phyloP scores from a whole-genome alignment of 352 stramenopile species.

The Globisporangium orthogonon region DNA sequence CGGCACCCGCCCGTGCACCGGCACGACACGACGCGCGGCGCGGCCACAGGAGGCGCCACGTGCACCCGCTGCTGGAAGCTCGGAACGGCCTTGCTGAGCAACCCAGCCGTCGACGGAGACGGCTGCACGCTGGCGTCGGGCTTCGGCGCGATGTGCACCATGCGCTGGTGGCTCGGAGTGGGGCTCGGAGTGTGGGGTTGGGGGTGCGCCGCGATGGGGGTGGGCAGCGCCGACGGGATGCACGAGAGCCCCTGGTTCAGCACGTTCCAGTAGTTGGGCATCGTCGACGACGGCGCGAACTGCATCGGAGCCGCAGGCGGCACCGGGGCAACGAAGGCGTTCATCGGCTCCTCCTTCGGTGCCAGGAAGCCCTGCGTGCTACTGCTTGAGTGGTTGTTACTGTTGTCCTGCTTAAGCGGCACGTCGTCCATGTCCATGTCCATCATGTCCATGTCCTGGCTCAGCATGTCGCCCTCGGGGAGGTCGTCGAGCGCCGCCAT shows the following conservation, averaged over 20 bases:
- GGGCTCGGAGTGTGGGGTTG: conserved; percentile 12
- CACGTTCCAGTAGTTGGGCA: conserved; percentile 86
- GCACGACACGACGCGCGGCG: conserved; percentile 56
- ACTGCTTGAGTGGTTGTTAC: conserved; percentile 6
- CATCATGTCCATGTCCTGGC: conserved; percentile 20
- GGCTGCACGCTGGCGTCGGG: conserved; percentile 24
- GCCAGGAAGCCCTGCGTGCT: background rate
- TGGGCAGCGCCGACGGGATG: conserved; percentile 17
- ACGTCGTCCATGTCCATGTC: conserved; percentile 24
- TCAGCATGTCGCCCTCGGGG: background rate
- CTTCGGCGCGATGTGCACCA: conserved; percentile 80
- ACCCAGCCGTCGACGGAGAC: background rate
- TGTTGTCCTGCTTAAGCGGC: conserved; percentile 8
- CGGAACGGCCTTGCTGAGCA: background rate
- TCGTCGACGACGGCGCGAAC: conserved; percentile 60
- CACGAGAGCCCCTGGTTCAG: conserved; percentile 53
- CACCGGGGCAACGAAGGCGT: background rate
- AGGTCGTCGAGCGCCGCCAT: conserved; percentile 56
- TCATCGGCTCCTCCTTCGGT: conserved; percentile 9
- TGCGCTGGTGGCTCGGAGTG: conserved; percentile 23
- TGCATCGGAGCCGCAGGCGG: conserved; percentile 21
- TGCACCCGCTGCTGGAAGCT: background rate
- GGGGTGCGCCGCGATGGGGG: conserved; percentile 2
- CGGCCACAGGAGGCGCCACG: background rate
- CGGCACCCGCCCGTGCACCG: conserved; percentile 75